Percentiles rank a stretch among this genome's conserved stretches.
Evolutionary conservation across 306 rosid species (phyloP).

Genomic region (Castanospermum australe): DNA sequence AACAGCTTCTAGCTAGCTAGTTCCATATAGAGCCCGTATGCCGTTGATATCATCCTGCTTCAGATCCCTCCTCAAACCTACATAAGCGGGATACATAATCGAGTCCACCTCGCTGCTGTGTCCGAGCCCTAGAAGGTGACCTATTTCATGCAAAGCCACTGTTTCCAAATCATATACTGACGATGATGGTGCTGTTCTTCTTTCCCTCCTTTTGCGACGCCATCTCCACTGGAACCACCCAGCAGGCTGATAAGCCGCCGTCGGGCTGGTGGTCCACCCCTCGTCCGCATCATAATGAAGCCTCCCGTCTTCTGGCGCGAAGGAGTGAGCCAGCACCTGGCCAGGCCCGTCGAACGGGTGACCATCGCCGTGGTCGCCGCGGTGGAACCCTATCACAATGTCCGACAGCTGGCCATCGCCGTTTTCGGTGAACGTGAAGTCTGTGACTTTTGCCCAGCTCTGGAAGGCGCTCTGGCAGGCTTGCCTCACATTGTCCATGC

Average conservation of each 20-base stretch:
- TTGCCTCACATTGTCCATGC: not conserved
- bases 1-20: not conserved
- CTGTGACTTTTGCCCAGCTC: conserved; percentile 22
- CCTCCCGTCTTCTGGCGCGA: conserved; percentile 31
- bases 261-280: not conserved
- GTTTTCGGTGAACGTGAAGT: conserved; percentile 9
- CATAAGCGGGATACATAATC: conserved; percentile 5
- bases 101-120: conserved; percentile 33
- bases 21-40: conserved; percentile 23
- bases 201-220: too few species aligned
- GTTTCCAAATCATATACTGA: conserved; percentile 35
- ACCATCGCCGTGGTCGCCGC: conserved; percentile 36
- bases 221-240: too few species aligned
- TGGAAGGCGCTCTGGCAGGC: conserved; percentile 24
- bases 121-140: conserved; percentile 34
- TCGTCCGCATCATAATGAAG: conserved; percentile 39
- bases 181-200: too few species aligned
- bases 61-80: not conserved
- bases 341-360: conserved; percentile 13
- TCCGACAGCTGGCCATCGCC: not conserved
- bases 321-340: conserved; percentile 25
- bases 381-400: conserved; percentile 9
- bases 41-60: conserved; percentile 36
- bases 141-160: conserved; percentile 42
- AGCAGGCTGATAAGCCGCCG: not conserved